Evolutionary conservation across 495 filamentous ascomycete genomes (phyloP).

Genomic region (Lophiotrema nucula): DNA sequence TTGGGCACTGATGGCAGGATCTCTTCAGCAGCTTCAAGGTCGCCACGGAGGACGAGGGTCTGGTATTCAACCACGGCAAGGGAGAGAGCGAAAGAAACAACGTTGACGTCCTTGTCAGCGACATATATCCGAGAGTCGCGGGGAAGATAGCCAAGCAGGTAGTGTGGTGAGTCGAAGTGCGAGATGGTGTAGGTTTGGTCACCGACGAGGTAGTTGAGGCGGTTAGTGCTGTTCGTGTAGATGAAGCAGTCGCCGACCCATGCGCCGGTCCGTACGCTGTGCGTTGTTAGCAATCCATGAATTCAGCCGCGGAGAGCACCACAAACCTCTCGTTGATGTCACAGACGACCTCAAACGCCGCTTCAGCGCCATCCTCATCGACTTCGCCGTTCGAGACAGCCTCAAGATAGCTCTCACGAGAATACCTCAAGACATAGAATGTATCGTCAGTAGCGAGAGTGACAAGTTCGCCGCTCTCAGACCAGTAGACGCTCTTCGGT

Average conservation of each 20-base stretch:
- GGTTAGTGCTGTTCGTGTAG: conserved; percentile 95
- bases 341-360: conserved; percentile 93
- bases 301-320: background rate
- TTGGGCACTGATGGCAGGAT: conserved; percentile 76
- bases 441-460: conserved; percentile 91
- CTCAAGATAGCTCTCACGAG: conserved; percentile 78
- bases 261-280: conserved; percentile 83
- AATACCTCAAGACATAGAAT: conserved; percentile 91
- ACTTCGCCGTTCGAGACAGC: conserved; percentile 76
- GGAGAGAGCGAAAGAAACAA: conserved; percentile 87
- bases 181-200: conserved; percentile 99
- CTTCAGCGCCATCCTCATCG: conserved; percentile 95
- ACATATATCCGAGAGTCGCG: conserved; percentile 91
- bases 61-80: conserved; percentile 96
- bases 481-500: conserved; percentile 88
- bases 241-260: conserved; percentile 99
- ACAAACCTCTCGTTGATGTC: conserved; percentile 84
- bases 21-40: conserved; percentile 88
- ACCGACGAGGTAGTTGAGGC: conserved; percentile 95
- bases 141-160: conserved; percentile 90
- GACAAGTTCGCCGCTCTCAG: conserved; percentile 90
- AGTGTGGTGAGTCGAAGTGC: conserved; percentile 94
- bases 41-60: conserved; percentile 90
- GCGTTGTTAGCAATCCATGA: conserved; percentile 3
- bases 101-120: conserved; percentile 89